phyloP scores from a whole-genome alignment of 768 basidiomycete species.

The Rubroboletus satanas region DNA sequence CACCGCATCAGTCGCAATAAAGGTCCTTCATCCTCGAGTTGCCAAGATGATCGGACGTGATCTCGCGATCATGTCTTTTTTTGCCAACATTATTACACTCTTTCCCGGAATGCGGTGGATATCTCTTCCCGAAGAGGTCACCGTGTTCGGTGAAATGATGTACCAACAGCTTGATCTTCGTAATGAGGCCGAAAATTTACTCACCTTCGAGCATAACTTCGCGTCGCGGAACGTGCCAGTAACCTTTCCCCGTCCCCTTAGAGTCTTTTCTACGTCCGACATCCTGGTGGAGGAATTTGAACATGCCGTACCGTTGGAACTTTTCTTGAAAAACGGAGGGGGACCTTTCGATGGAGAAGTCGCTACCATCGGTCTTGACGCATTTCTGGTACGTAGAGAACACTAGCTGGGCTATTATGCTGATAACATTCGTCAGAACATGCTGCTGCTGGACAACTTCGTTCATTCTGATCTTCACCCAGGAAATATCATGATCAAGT shows the following conservation, averaged over 20 bases:
- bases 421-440: conserved; percentile 57
- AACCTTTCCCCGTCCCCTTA: conserved; percentile 85
- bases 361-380: conserved; percentile 90
- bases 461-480: conserved; percentile 90
- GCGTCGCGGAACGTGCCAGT: conserved; percentile 72
- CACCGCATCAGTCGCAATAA: conserved; percentile 88
- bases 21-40: conserved; percentile 89
- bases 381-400: conserved; percentile 71
- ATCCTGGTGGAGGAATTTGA: conserved; percentile 91
- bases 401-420: not conserved
- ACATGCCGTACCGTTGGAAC: conserved; percentile 85
- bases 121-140: conserved; percentile 91
- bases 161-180: conserved; percentile 87
- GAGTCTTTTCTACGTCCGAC: conserved; percentile 74
- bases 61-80: conserved; percentile 92
- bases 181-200: conserved; percentile 84
- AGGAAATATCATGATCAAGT: conserved; percentile 98
- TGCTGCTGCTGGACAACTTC: conserved; percentile 97
- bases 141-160: conserved; percentile 97
- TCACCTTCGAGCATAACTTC: conserved; percentile 85
- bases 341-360: conserved; percentile 88
- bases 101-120: conserved; percentile 96
- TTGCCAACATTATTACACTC: conserved; percentile 70
- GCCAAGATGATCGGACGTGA: conserved; percentile 81
- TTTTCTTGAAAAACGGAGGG: conserved; percentile 84